Percentiles rank a stretch among this genome's conserved stretches.
Evolutionary conservation across 1,284 basidiomycete genomes (phyloP).

Genomic region (Singerocomus rubriflavus): DNA sequence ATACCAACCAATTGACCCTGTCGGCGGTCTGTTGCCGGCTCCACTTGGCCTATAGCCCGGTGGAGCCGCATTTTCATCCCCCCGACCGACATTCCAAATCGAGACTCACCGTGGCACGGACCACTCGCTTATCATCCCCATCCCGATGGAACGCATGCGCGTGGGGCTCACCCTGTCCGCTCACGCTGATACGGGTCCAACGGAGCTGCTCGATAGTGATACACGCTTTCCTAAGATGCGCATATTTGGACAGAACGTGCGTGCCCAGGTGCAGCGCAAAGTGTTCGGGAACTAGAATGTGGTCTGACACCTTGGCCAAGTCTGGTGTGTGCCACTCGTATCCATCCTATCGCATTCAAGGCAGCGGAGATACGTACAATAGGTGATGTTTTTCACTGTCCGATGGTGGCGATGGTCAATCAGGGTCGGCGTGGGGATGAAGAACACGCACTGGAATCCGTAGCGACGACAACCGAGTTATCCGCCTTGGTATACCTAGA

Average conservation of each 20-base stretch:
- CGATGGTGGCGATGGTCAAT: neutral
- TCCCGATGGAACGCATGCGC: slow-evolving; percentile 84
- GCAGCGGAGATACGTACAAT: slow-evolving; percentile 62
- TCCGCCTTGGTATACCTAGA: slow-evolving; percentile 78
- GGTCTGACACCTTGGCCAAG: slow-evolving; percentile 83
- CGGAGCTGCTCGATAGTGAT: slow-evolving; percentile 80
- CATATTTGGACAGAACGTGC: slow-evolving; percentile 83
- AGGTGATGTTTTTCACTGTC: slow-evolving; percentile 89
- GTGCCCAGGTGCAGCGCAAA: slow-evolving; percentile 87
- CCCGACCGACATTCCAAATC: slow-evolving; percentile 2
- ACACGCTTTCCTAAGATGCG: slow-evolving; percentile 73
- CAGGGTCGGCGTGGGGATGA: neutral
- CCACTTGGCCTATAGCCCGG: slow-evolving; percentile 15
- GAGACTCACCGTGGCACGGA: slow-evolving; percentile 56
- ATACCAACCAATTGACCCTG: slow-evolving; percentile 4
- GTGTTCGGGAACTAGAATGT: slow-evolving; percentile 78
- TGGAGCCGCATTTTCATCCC: slow-evolving; percentile 13
- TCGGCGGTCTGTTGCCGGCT: slow-evolving; percentile 15
- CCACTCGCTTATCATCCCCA: slow-evolving; percentile 83
- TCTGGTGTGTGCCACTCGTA: slow-evolving; percentile 47
- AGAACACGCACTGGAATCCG: slow-evolving; percentile 72
- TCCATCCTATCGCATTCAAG: too few relatives aligned
- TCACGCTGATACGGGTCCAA: slow-evolving; percentile 78
- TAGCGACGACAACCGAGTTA: slow-evolving; percentile 82
- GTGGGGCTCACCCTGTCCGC: slow-evolving; percentile 53